phyloP scores from a whole-genome alignment of 2,329 filamentous ascomycete species.

The Cladosporium velox region DNA sequence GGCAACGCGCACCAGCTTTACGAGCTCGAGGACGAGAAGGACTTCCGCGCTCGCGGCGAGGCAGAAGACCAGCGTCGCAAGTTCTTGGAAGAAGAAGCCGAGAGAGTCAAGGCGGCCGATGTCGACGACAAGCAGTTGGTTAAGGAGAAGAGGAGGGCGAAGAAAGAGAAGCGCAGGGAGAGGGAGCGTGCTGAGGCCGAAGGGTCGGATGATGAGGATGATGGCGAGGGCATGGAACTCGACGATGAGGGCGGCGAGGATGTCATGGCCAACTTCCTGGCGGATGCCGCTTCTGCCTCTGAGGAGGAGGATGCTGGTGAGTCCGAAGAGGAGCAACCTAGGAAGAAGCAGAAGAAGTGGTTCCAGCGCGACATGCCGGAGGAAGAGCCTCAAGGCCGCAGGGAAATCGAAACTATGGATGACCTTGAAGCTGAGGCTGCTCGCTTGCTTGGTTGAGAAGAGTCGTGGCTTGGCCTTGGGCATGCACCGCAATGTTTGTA shows the following conservation, averaged over 20 bases:
- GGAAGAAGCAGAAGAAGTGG: constrained; percentile 75
- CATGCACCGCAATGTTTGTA: background rate
- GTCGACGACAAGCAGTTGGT: constrained; percentile 77
- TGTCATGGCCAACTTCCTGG: constrained; percentile 46
- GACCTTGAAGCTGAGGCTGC: constrained; percentile 77
- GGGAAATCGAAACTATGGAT: constrained; percentile 74
- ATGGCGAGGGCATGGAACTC: constrained; percentile 23
- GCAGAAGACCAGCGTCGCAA: constrained; percentile 73
- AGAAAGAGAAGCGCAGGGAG: constrained; percentile 71
- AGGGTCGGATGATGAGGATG: constrained; percentile 30
- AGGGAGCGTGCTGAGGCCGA: constrained; percentile 54
- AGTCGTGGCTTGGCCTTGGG: background rate
- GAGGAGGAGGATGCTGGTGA: constrained; percentile 42
- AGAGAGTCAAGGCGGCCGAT: constrained; percentile 73
- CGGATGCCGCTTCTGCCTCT: constrained; percentile 34
- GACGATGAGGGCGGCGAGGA: constrained; percentile 38
- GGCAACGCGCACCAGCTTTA: constrained; percentile 83
- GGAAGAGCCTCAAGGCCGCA: constrained; percentile 53
- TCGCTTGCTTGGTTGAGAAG: constrained; percentile 57
- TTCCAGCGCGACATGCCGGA: constrained; percentile 67
- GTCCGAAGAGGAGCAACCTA: constrained; percentile 42
- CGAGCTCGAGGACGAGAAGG: constrained; percentile 81
- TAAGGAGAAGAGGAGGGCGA: constrained; percentile 76
- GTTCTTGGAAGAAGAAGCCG: constrained; percentile 76
- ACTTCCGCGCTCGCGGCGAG: constrained; percentile 73